Percentiles rank a stretch among this genome's conserved stretches.
Conservation (phyloP, 2,329 filamentous ascomycete species). For the Penicillium sp. region DNA sequence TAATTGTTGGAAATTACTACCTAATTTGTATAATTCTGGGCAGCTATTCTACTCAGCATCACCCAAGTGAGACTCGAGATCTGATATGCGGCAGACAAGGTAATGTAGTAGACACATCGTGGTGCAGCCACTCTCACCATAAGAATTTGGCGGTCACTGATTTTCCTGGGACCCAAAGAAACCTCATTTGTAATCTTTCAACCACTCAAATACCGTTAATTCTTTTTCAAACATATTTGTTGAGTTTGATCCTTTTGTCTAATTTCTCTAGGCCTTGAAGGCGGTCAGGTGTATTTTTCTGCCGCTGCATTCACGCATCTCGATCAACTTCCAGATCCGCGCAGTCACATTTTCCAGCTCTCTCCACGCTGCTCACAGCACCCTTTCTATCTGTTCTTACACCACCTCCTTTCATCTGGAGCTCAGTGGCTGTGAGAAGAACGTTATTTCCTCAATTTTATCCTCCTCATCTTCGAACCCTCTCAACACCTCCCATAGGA, state of each 20-base stretch:
- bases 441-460: not conserved
- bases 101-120: too few relatives aligned
- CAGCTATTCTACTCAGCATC: too few relatives aligned
- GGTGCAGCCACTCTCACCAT: too few relatives aligned
- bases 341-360: conserved; percentile 9
- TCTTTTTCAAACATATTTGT: too few relatives aligned
- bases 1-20: too few relatives aligned
- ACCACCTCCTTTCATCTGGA: not conserved
- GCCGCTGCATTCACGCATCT: conserved; percentile 14
- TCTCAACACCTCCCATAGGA: not conserved
- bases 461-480: not conserved
- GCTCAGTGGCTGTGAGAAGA: not conserved
- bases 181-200: too few relatives aligned
- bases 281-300: conserved; percentile 13
- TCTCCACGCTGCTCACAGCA: conserved; percentile 2
- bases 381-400: not conserved
- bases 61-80: too few relatives aligned
- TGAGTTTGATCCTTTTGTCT: not conserved
- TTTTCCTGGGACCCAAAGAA: too few relatives aligned
- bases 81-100: too few relatives aligned
- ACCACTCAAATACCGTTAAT: too few relatives aligned
- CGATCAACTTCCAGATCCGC: conserved; percentile 2
- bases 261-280: not conserved
- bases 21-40: too few relatives aligned
- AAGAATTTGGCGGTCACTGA: too few relatives aligned